A percentile compares a stretch with the other conserved stretches of the same genome.
These are phyloP conservation scores for Suillus decipiens DNA, from an alignment of 768 basidiomycete species.

Conservation along the genomic window DNA sequence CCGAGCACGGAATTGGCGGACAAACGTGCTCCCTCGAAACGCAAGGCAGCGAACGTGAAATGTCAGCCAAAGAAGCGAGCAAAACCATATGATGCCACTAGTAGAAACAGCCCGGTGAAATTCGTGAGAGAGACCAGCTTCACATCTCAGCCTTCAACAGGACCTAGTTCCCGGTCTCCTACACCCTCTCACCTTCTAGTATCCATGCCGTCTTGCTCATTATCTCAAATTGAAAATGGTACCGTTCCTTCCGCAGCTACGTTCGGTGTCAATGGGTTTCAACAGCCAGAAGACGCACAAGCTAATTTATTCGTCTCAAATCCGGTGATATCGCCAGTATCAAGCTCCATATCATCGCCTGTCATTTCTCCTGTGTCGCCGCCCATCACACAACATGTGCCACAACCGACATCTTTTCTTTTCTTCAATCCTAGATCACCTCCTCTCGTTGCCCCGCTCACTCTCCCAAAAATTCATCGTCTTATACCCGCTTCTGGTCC, in stretches of 20 bases:
- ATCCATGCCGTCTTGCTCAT: slow-evolving; percentile 18
- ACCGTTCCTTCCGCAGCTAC: slow-evolving; percentile 4
- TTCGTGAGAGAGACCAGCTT: slow-evolving; percentile 59
- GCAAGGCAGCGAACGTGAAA: slow-evolving; percentile 45
- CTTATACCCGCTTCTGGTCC: slow-evolving; percentile 85
- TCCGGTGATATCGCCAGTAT: slow-evolving; percentile 19
- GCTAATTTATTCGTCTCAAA: slow-evolving; percentile 17
- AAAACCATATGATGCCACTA: slow-evolving; percentile 65
- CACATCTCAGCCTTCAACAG: slow-evolving; percentile 38
- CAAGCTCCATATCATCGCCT: slow-evolving; percentile 21
- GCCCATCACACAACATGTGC: slow-evolving; percentile 23
- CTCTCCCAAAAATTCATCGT: slow-evolving; percentile 76
- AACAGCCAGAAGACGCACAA: slow-evolving; percentile 7
- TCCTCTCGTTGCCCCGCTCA: slow-evolving; percentile 48
- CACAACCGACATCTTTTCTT: slow-evolving; percentile 56
- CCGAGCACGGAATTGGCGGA: slow-evolving; percentile 28
- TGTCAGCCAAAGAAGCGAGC: slow-evolving; percentile 56
- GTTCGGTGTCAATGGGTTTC: slow-evolving; percentile 4
- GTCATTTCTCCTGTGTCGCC: slow-evolving; percentile 14
- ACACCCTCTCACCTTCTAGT: slow-evolving; percentile 29
- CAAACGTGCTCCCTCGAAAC: slow-evolving; percentile 46
- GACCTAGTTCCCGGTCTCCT: slow-evolving; percentile 32
- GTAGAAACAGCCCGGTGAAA: slow-evolving; percentile 39
- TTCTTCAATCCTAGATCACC: slow-evolving; percentile 58
- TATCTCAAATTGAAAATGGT: slow-evolving; percentile 9